Evolutionary conservation across 805 yeast species (phyloP).

Genomic region (Aciculoconidium aculeatum): DNA sequence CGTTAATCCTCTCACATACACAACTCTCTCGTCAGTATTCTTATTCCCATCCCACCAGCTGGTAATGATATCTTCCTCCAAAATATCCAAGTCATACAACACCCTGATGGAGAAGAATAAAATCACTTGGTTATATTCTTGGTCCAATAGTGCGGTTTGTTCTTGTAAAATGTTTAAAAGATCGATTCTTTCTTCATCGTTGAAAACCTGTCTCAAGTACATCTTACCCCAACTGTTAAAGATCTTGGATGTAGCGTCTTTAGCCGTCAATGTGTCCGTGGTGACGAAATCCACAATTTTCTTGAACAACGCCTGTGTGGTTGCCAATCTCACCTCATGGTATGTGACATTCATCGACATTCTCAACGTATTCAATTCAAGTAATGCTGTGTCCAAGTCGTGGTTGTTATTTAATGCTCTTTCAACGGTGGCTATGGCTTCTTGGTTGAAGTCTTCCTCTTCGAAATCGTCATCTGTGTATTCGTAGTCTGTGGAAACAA

Average conservation of each 20-base stretch:
- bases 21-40: conserved; percentile 18
- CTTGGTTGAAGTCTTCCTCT: conserved; percentile 72
- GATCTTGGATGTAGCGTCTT: conserved; percentile 71
- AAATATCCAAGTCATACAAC: conserved; percentile 74
- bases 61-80: conserved; percentile 75
- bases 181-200: conserved; percentile 70
- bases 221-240: conserved; percentile 78
- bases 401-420: conserved; percentile 91
- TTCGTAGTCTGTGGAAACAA: conserved; percentile 44
- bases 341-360: conserved; percentile 97
- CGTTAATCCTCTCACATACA: conserved; percentile 49
- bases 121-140: conserved; percentile 43
- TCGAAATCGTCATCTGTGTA: conserved; percentile 29
- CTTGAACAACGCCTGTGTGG: conserved; percentile 62
- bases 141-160: conserved; percentile 29
- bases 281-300: conserved; percentile 69
- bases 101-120: conserved; percentile 48
- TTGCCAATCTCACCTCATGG: conserved; percentile 84
- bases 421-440: conserved; percentile 90
- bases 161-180: conserved; percentile 49
- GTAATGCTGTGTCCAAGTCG: conserved; percentile 84
- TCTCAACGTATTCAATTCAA: conserved; percentile 89
- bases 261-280: conserved; percentile 70
- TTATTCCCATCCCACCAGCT: conserved; percentile 71
- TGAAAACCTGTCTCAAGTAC: conserved; percentile 82